phyloP scores from a whole-genome alignment of 2,329 filamentous ascomycete genomes.

The Akanthomyces muscarius region DNA sequence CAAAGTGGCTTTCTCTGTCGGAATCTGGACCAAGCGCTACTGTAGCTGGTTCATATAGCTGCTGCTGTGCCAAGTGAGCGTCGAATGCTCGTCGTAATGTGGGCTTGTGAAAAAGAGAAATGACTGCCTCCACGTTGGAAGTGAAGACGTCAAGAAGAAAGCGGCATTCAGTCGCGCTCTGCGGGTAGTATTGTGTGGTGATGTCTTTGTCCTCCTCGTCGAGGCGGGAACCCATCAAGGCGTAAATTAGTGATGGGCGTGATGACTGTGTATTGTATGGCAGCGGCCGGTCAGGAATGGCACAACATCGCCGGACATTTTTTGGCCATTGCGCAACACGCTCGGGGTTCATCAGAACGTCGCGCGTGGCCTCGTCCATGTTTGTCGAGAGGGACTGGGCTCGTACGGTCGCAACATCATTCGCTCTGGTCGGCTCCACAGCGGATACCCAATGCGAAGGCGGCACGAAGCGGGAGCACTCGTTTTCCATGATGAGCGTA shows the following conservation, averaged over 20 bases:
- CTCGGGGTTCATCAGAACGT: background rate
- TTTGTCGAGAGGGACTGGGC: background rate
- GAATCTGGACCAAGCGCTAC: background rate
- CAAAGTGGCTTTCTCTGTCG: background rate
- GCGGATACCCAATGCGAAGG: background rate
- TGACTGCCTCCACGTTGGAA: background rate
- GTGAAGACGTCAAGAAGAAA: background rate
- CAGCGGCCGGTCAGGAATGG: background rate
- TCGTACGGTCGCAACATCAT: background rate
- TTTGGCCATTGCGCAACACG: background rate
- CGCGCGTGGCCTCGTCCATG: background rate
- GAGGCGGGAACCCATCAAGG: background rate
- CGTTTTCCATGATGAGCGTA: background rate
- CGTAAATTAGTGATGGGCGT: background rate
- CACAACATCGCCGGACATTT: too few relatives aligned
- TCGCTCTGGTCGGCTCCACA: background rate
- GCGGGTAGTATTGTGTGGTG: background rate
- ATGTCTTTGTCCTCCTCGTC: background rate
- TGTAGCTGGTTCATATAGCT: background rate
- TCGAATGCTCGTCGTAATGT: background rate
- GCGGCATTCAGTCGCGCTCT: background rate
- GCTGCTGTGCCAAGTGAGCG: background rate
- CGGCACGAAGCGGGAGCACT: background rate
- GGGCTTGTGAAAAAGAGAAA: background rate
- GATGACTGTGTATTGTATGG: background rate